Base-by-base conservation (phyloP, 2,329 filamentous ascomycete species). In the Calycina herbarum region DNA sequence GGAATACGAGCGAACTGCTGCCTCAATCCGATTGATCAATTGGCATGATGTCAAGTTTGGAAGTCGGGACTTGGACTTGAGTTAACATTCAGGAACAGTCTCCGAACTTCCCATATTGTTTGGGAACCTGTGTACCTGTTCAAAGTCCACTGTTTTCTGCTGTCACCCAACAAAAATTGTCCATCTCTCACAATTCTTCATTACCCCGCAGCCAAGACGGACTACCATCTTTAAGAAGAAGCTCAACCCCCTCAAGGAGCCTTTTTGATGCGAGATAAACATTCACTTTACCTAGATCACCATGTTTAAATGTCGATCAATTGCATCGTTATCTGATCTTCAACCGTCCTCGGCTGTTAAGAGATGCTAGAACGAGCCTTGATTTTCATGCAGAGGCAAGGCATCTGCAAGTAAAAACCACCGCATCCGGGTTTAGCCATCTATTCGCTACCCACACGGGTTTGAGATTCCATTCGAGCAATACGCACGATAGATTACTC, bases 151-250 rank as follows among this genome's bases (percentile, higher is more conserved):
- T 15, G 13, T 15, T 38, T 11, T 13, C 33, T 35, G 7, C 7
- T 8, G 7, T 35, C n/a, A 8, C 45, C 45, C 45, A 48, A 20
- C 45, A 35, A 15, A 48, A 48, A 8, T 20, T 7, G 17, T 10
- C 4, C 5, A 5, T 11, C 13, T 7, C 35, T 38, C 13, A 15
- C 8, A 20, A 45, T 45, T 45, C 45, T 11, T 51, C 45, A 27
- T 24, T 51, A 51, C 45, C 45, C 45, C 45, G 20, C 45, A 51
- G 20, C n/a, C 64, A 66, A 66, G 64, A 54, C 61, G 61, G 64
- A 24, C 24, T 7, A 24, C 20, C 15, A 42, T 57, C 64, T 66
- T 45, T 33, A 65, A 62, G 17, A 62, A 65, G 64, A 61, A 65
- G 59, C 33, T 65, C 33, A 42, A 33, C 20, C n/a, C 24, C 13